Conservation (phyloP, 176 grass and related monocot genomes). For the Musa beccarii region DNA sequence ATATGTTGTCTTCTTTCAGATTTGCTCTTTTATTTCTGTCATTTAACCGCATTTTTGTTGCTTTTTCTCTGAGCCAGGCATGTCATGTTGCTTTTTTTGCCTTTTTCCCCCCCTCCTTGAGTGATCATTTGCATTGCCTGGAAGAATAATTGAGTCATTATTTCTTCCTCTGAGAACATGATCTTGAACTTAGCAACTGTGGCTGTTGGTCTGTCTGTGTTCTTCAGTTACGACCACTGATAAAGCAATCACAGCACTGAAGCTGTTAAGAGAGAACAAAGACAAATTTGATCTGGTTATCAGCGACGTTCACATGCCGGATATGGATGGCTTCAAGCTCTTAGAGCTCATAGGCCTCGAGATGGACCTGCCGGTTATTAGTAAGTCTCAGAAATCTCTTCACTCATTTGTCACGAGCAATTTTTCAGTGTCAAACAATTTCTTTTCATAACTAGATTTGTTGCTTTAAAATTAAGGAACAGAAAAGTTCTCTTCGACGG, state of each 20-base stretch:
- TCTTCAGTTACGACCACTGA: conserved; percentile 33
- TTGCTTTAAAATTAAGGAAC: neutral
- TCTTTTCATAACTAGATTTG: too few relatives aligned
- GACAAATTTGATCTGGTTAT: conserved; percentile 68
- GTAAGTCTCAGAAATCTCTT: conserved; percentile 27
- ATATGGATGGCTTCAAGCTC: conserved; percentile 67
- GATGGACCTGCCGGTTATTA: conserved; percentile 85
- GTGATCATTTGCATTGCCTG: neutral
- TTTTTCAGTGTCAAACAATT: neutral
- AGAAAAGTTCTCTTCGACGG: neutral
- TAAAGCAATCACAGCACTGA: conserved; percentile 37
- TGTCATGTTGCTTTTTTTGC: neutral
- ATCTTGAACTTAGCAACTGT: neutral
- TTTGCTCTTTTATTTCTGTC: neutral
- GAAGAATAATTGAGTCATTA: neutral
- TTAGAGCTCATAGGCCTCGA: conserved; percentile 51
- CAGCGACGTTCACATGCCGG: conserved; percentile 67
- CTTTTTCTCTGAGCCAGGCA: neutral
- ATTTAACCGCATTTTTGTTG: neutral
- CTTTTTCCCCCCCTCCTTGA: neutral
- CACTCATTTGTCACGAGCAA: neutral
- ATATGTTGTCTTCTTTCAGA: neutral
- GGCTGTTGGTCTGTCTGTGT: neutral
- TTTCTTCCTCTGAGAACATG: neutral
- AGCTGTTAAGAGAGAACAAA: conserved; percentile 47